phyloP scores from a whole-genome alignment of 1,284 basidiomycete species.

The Puccinia novopanici region DNA sequence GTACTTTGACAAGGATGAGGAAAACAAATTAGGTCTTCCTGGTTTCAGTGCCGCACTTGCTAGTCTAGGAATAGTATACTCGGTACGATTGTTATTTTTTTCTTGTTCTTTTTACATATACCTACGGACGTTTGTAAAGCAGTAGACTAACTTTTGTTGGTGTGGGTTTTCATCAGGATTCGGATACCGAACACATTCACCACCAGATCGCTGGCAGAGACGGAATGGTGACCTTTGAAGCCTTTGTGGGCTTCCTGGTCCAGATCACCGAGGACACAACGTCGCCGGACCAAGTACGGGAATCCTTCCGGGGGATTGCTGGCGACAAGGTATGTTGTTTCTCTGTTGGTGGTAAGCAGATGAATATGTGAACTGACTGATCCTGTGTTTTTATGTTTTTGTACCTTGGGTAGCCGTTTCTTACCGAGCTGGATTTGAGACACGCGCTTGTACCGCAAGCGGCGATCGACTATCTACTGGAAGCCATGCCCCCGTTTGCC shows the following conservation, averaged over 20 bases:
- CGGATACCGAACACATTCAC: conserved; percentile 83
- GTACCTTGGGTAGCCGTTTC: conserved; percentile 68
- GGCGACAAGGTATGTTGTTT: conserved; percentile 71
- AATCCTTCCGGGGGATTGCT: conserved; percentile 88
- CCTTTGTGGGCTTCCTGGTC: conserved; percentile 90
- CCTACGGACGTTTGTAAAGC: neutral
- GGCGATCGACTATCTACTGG: conserved; percentile 78
- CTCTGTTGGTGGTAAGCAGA: neutral
- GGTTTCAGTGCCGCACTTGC: conserved; percentile 92
- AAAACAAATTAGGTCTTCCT: conserved; percentile 78
- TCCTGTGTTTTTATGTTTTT: too few species aligned
- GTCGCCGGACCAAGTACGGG: conserved; percentile 84
- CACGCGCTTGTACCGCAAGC: conserved; percentile 77
- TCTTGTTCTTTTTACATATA: neutral
- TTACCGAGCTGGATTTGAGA: conserved; percentile 89
- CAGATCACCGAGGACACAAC: conserved; percentile 95
- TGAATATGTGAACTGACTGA: neutral
- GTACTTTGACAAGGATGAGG: conserved; percentile 91
- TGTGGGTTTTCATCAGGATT: conserved; percentile 65
- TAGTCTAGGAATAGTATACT: conserved; percentile 89
- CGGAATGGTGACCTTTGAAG: conserved; percentile 87
- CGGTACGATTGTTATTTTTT: conserved; percentile 63
- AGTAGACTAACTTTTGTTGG: neutral
- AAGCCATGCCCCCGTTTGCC: conserved; percentile 67
- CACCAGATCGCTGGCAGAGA: conserved; percentile 79